Base-by-base conservation (phyloP, 768 basidiomycete genomes). In the Mycena polygramma region DNA sequence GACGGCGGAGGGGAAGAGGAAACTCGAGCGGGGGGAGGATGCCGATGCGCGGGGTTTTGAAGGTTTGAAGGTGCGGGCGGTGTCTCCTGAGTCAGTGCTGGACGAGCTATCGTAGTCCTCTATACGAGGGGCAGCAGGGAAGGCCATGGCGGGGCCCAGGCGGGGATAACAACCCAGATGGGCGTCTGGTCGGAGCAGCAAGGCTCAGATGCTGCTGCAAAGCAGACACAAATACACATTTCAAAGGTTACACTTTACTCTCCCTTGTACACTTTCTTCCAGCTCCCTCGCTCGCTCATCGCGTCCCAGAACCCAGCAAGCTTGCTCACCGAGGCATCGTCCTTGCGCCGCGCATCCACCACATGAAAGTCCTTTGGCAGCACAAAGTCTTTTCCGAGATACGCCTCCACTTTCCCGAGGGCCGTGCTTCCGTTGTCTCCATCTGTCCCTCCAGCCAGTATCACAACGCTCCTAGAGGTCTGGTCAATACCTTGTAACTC, bases 231-330 rank as follows among this genome's bases (percentile, higher is more conserved):
- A 52, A 20, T 53, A 39, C 26, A 36, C 49, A 37, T 58, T 41
- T 55, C 14, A 46, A 46, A 24, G 39, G 46, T 11, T 66, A 52
- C 48, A n/a, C 30, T 64, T 20, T 57, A 15, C 19, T 15, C 3
- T n/a, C 30, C 30, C 30, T 10, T n/a, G n/a, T 57, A 62, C 65
- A 93, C 87, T 73, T 85, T 87, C 80, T 90, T 87, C 90, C 92
- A 94, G 80, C 93, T 94, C n/a, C 82, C 78, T 70, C 94, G 79
- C 74, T 86, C 84, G 74, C 85, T 85, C 77, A 93, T 83, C 4
- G 83, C 84, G 70, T 92, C 89, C 93, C 94, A 96, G 78, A 94
- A 94, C 39, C 82, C 84, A 1, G 81, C 86, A n/a, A 95, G 64
- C 79, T 91, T 94, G 67, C 80, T 85, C 66, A 84, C 83, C 17